phyloP scores from a whole-genome alignment of 1,139 yeast species.

The Diutina sp. region DNA sequence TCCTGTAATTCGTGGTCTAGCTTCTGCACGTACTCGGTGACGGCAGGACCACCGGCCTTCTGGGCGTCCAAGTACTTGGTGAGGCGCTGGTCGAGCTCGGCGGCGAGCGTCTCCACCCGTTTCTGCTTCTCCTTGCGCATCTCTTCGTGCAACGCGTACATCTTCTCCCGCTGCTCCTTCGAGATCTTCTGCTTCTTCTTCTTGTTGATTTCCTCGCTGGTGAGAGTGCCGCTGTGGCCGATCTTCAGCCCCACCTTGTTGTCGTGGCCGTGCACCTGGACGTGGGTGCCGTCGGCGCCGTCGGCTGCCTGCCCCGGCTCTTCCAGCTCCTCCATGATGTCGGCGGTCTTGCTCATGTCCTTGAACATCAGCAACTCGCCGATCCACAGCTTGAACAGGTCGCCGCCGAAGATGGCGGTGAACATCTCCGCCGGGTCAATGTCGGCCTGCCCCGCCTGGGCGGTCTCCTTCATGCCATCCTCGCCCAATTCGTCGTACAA shows the following conservation, averaged over 20 bases:
- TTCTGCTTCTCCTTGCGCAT: slow-evolving; percentile 2
- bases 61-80: background rate
- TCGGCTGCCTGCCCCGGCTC: background rate
- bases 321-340: slow-evolving; percentile 20
- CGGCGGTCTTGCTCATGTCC: slow-evolving; percentile 48
- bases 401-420: slow-evolving; percentile 69
- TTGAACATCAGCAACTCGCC: slow-evolving; percentile 58
- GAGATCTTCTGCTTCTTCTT: background rate
- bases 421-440: slow-evolving; percentile 59
- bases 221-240: background rate
- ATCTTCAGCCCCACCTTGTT: background rate
- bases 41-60: slow-evolving; percentile 19
- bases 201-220: background rate
- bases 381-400: slow-evolving; percentile 74
- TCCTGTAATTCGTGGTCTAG: slow-evolving; percentile 50
- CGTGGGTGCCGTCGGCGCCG: background rate
- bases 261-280: background rate
- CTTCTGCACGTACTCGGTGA: slow-evolving; percentile 18
- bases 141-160: background rate
- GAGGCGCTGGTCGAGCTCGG: background rate
- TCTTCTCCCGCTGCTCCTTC: background rate
- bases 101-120: background rate
- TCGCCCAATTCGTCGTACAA: slow-evolving; percentile 2
- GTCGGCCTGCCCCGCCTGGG: slow-evolving; percentile 6
- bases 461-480: background rate